Evolutionary conservation across 2,329 filamentous ascomycete species (phyloP), one percentile per base, ranked within the genome.

Genomic region (Aspergillus felis): DNA sequence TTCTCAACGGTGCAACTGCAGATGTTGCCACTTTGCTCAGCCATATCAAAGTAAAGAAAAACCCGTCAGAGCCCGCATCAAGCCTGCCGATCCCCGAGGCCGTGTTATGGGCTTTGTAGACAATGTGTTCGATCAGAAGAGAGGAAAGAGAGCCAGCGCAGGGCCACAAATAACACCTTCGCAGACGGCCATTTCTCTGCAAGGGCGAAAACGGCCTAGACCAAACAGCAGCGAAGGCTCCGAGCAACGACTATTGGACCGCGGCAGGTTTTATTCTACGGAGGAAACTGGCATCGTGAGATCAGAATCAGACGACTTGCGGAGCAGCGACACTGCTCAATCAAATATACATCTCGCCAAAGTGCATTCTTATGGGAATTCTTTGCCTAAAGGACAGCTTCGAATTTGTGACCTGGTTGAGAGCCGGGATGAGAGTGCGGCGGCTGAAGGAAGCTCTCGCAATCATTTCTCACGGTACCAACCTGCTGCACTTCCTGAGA

Each of bases 61-160:
- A 42, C 71, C 71, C 2, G 64, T 69, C 62, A 53, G 71, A 64
- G 55, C 62, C 61, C 66, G 71, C 25, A 64, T 74, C 25, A 72
- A 71, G 52, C 66, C 71, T 3, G 60, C 61, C 28, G 72, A 74
- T 56, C 50, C 68, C 24, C 65, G 72, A 20, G 71, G 72, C 1
- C 71, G 71, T 51, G 61, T 67, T 20, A 65, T 69, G 61, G 72
- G 72, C 2, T 74, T 74, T 62, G 68, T 69, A 6, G 72, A 74
- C 54, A 74, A 74, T 59, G 71, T 74, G 3, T 74, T 73, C 58
- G 70, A 74, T 56, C 70, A 73, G 53, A 72, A 69, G 59, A 61
- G 70, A 56, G 70, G 68, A 12, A 63, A 59, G 38, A 58, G 54
- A 52, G 57, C 60, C 22, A 57, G 55, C 17, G 20, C 56, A 22